phyloP scores from a whole-genome alignment of 1,139 yeast species.

The Hemisphaericaspora xylofermentans region DNA sequence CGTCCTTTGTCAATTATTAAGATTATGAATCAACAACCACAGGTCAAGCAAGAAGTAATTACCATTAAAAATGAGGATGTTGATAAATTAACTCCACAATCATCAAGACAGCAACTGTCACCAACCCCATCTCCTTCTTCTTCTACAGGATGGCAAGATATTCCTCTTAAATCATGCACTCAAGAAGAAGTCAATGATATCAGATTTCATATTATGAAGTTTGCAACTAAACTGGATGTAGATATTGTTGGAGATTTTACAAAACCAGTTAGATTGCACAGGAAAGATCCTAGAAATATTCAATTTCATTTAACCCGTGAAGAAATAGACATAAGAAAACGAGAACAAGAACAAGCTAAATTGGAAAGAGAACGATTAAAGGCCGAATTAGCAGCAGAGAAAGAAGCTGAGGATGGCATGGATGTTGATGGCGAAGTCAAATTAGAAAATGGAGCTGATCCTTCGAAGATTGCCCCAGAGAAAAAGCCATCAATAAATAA shows the following conservation, averaged over 20 bases:
- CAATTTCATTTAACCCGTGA: conserved; percentile 76
- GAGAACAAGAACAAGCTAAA: conserved; percentile 42
- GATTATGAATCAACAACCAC: conserved; percentile 27
- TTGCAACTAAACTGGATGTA: conserved; percentile 70
- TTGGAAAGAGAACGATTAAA: conserved; percentile 19
- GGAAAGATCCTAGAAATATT: conserved; percentile 89
- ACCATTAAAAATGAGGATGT: conserved; percentile 24
- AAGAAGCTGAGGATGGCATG: conserved; percentile 19
- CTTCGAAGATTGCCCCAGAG: conserved; percentile 1
- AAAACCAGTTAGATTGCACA: conserved; percentile 80
- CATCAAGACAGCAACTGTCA: conserved; percentile 4
- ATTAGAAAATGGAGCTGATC: conserved; percentile 20
- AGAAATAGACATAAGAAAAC: conserved; percentile 58
- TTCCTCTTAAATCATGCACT: conserved; percentile 71
- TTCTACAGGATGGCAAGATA: conserved; percentile 52
- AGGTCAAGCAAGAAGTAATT: conserved; percentile 26
- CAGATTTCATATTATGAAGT: conserved; percentile 78
- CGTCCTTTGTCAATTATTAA: background rate
- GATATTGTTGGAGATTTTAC: conserved; percentile 72
- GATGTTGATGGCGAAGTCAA: conserved; percentile 15
- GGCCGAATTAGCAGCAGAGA: conserved; percentile 31
- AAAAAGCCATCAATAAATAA: conserved; percentile 18
- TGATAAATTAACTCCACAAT: background rate
- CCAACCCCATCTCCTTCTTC: conserved; percentile 4
- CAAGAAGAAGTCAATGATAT: conserved; percentile 70